Percentiles rank a stretch among this genome's conserved stretches.
Conservation (phyloP, 139 green algal species). For the Zygnema circumcarinatum region DNA sequence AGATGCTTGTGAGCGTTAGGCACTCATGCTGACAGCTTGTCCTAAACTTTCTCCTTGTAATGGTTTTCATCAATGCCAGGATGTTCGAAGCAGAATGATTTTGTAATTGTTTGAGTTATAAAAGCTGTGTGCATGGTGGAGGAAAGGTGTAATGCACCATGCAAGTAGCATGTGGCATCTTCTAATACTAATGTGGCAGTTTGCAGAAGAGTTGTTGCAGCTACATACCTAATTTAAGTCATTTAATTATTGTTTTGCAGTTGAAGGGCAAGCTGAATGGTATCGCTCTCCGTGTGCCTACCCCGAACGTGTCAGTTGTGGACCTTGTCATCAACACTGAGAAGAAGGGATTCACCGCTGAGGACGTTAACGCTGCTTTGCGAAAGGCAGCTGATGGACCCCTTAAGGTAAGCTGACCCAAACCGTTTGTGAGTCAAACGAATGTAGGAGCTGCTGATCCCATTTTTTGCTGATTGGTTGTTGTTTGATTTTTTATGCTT, state of each 20-base stretch:
- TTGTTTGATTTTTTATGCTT: background rate
- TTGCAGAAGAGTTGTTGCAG: too few species aligned
- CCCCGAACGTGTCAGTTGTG: constrained; percentile 96
- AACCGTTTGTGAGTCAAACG: background rate
- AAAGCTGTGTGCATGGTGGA: too few species aligned
- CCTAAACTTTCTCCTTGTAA: too few species aligned
- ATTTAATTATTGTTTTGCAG: constrained; percentile 49
- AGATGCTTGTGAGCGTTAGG: too few species aligned
- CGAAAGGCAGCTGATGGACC: constrained; percentile 80
- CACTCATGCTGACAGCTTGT: too few species aligned
- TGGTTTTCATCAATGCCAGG: too few species aligned
- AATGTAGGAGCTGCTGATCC: background rate
- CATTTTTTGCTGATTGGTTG: background rate
- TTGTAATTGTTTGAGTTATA: background rate
- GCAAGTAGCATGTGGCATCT: too few species aligned
- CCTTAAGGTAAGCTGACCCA: constrained; percentile 35
- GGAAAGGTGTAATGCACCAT: too few species aligned
- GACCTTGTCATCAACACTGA: constrained; percentile 94
- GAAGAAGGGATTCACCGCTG: constrained; percentile 98
- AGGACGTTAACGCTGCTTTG: constrained; percentile 99
- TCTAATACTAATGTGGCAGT: too few species aligned
- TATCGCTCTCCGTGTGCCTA: constrained; percentile 98
- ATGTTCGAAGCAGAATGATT: too few species aligned
- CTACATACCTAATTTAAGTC: too few species aligned
- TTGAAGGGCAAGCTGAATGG: constrained; percentile 74